Percentiles rank a stretch among this genome's conserved stretches.
phyloP scores from a whole-genome alignment of 805 yeast species.

The Saccharomycopsis sp. region DNA sequence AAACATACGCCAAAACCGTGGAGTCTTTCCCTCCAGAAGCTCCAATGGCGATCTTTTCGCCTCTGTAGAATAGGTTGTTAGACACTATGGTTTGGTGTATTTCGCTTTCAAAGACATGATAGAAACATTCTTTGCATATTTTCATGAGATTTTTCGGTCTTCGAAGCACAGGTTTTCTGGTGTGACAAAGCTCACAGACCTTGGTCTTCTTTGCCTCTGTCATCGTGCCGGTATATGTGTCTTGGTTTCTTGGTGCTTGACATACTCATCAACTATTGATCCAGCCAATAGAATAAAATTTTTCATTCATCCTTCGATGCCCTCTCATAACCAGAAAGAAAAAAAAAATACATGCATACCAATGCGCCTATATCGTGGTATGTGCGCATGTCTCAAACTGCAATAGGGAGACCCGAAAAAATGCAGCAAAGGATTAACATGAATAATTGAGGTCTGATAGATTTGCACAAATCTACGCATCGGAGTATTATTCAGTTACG shows the following conservation, averaged over 20 bases:
- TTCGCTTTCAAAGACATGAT: slow-evolving; percentile 86
- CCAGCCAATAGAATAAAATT: neutral
- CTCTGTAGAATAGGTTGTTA: slow-evolving; percentile 62
- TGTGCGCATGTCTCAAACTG: neutral
- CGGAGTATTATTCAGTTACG: neutral
- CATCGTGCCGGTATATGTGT: neutral
- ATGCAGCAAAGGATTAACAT: neutral
- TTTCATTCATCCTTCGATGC: neutral
- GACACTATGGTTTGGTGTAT: slow-evolving; percentile 81
- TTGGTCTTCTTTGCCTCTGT: neutral
- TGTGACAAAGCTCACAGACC: slow-evolving; percentile 74
- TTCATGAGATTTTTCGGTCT: slow-evolving; percentile 90
- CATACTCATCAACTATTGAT: no score
- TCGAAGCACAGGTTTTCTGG: slow-evolving; percentile 76
- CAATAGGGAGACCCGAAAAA: neutral
- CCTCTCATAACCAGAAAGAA: neutral
- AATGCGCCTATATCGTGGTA: neutral
- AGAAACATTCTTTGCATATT: slow-evolving; percentile 87
- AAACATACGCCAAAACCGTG: slow-evolving; percentile 83
- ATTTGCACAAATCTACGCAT: neutral
- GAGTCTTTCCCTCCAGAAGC: slow-evolving; percentile 99
- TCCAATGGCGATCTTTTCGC: slow-evolving; percentile 92
- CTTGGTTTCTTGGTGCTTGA: neutral
- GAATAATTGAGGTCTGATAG: neutral
- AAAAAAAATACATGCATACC: neutral